Evolutionary conservation across 2,329 filamentous ascomycete species (phyloP), one percentile per base, ranked within the genome.

Genomic region (Aspergillus sp.): DNA sequence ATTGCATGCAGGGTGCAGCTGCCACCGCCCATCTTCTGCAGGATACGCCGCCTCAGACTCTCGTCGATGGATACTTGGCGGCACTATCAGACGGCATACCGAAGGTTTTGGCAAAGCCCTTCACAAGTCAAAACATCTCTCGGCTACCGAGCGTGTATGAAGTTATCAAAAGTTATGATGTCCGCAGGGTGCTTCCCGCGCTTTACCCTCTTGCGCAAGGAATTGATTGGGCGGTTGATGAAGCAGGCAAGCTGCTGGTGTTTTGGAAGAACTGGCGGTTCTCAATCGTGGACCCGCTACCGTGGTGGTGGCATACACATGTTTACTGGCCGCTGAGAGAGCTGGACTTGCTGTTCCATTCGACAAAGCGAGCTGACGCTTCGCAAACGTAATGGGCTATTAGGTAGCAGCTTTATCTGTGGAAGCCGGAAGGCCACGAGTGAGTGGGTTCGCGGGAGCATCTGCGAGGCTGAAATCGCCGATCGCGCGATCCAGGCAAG

Each of bases 201-300:
- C 8, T 74, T 3, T 63, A 56, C 1, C 56, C 66, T 1, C 67
- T 73, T 1, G 62, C 67, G 1, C 59, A 63, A 2, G 15, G 68
- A 0, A 33, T 56, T 0, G 58, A 73, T 0, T 30, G 74, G 2
- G 2, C 68, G 3, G 52, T 55, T 9, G 63, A 58, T 5, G 62
- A 69, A 39, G 33, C 59, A 12, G 65, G 65, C 13, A 22, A 54
- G 2, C 79, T 80, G 47, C 41, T 84, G 0, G 17, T 79, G 0
- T 74, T 74, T n/a, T 86, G 82, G 82, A 80, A 81, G 52, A 81
- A 86, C 17, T 81, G 81, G 0, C 81, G 76, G 0, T 86, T 82
- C 55, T 80, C 82, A 48, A 46, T 68, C 2, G 81, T 79, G 74
- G 85, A 87, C 69, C 84, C 84, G 2, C 68, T 81, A 66, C 84